These are phyloP conservation scores for Linnemannia zychae DNA, from an alignment of 192 early-diverging fungal genomes.

Conservation along the genomic window DNA sequence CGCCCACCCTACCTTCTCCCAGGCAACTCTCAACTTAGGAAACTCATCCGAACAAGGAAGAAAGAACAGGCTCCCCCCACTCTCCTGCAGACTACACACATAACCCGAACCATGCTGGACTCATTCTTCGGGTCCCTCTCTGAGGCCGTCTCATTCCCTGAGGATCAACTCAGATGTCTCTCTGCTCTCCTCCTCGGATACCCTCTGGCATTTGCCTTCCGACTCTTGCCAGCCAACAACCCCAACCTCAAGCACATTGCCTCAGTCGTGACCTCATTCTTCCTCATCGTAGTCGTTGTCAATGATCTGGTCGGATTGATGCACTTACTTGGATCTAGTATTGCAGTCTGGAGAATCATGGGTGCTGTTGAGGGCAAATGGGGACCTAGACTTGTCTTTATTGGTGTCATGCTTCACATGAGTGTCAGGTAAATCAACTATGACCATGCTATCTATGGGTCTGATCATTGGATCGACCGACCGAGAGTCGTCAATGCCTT, in stretches of 20 bases:
- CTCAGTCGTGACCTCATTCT: conserved; percentile 66
- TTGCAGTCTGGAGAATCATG: conserved; percentile 70
- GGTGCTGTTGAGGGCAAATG: conserved; percentile 53
- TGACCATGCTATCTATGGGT: background rate
- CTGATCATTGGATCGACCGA: background rate
- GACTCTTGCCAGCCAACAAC: conserved; percentile 64
- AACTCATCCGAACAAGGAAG: background rate
- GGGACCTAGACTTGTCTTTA: conserved; percentile 72
- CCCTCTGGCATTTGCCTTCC: conserved; percentile 67
- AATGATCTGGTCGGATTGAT: conserved; percentile 70
- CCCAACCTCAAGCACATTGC: conserved; percentile 67
- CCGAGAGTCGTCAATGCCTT: background rate
- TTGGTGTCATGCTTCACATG: conserved; percentile 76
- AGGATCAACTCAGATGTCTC: conserved; percentile 72
- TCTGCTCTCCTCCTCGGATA: conserved; percentile 69
- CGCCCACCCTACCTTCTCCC: background rate
- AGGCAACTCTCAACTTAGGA: background rate
- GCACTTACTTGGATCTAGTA: conserved; percentile 63
- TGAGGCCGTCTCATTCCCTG: conserved; percentile 47
- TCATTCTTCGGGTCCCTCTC: conserved; percentile 52
- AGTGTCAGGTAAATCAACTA: conserved; percentile 56
- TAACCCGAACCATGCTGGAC: conserved; percentile 25
- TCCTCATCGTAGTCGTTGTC: conserved; percentile 68
- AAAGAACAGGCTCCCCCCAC: background rate
- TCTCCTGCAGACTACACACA: background rate